A percentile compares a stretch with the other conserved stretches of the same genome.
Evolutionary conservation across 2,329 filamentous ascomycete species (phyloP).

Genomic region (Sarocladium strictum): DNA sequence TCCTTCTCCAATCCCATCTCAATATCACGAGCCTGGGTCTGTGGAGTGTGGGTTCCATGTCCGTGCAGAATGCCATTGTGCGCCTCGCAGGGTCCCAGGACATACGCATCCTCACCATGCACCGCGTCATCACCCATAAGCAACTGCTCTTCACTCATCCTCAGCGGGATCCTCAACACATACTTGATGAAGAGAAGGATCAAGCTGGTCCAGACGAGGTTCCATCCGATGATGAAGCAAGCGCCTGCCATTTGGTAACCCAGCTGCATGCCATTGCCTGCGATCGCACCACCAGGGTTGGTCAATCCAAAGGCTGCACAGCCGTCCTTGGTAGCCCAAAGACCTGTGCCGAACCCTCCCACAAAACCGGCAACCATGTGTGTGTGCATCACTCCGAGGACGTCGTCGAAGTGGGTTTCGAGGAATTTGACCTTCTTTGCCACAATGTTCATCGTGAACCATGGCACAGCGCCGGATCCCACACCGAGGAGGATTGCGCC

Average conservation of each 20-base stretch:
- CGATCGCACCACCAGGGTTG: conserved; percentile 12
- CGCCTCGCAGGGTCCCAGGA: conserved; percentile 12
- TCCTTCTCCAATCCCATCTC: too few relatives aligned
- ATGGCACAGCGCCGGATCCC: conserved; percentile 12
- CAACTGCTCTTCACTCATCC: conserved; percentile 12
- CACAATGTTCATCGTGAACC: conserved; percentile 13
- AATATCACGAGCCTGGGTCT: too few relatives aligned
- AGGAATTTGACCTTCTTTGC: conserved; percentile 11
- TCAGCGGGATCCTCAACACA: conserved; percentile 12
- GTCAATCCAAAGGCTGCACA: conserved; percentile 13
- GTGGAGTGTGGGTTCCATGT: too few relatives aligned
- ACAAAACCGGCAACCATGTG: conserved; percentile 14
- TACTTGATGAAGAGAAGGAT: conserved; percentile 13
- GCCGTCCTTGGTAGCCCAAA: conserved; percentile 13
- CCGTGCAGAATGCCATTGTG: not conserved
- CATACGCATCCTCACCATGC: conserved; percentile 13
- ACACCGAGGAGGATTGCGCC: conserved; percentile 13
- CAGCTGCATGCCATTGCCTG: conserved; percentile 13
- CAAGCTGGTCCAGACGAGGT: conserved; percentile 12
- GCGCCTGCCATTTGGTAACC: conserved; percentile 14
- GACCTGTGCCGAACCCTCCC: conserved; percentile 12
- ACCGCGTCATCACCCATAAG: conserved; percentile 11
- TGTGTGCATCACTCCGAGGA: conserved; percentile 12
- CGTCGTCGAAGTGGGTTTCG: conserved; percentile 12
- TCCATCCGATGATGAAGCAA: conserved; percentile 13